A percentile compares a stretch with the other conserved stretches of the same genome.
Conservation (phyloP, 2,329 filamentous ascomycete species). For the Ciborinia camelliae region DNA sequence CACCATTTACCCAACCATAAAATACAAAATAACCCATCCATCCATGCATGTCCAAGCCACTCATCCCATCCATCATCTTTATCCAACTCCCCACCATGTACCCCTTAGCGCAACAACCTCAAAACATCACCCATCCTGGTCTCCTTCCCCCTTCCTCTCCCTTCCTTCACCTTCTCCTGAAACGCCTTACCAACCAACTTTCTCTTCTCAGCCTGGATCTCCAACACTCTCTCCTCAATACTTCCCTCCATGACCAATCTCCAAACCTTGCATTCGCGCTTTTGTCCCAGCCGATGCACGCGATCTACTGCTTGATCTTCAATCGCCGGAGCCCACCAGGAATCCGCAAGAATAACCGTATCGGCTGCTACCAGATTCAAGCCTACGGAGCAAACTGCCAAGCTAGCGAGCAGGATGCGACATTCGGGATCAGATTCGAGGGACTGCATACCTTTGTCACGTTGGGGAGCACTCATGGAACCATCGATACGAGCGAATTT, state of each 20-base stretch:
- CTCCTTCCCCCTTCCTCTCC: slow-evolving; percentile 50
- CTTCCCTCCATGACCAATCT: slow-evolving; percentile 75
- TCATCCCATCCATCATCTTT: background rate
- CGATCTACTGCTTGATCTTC: slow-evolving; percentile 90
- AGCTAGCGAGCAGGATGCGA: slow-evolving; percentile 75
- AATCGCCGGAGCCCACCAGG: slow-evolving; percentile 90
- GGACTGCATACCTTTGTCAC: slow-evolving; percentile 67
- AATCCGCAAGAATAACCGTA: slow-evolving; percentile 78
- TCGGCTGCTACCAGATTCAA: slow-evolving; percentile 84
- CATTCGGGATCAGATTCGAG: slow-evolving; percentile 66
- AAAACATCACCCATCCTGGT: slow-evolving; percentile 55
- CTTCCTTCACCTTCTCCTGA: slow-evolving; percentile 59
- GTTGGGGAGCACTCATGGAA: slow-evolving; percentile 65
- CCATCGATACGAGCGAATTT: slow-evolving; percentile 75
- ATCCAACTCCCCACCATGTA: background rate
- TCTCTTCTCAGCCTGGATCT: slow-evolving; percentile 76
- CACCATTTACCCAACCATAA: background rate
- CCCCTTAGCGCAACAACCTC: slow-evolving; percentile 40
- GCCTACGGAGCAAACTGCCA: slow-evolving; percentile 80
- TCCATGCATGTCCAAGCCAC: background rate
- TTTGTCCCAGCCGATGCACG: slow-evolving; percentile 83
- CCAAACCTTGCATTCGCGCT: slow-evolving; percentile 72
- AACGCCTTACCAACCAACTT: slow-evolving; percentile 76
- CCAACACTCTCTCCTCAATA: slow-evolving; percentile 77
- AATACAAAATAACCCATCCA: background rate